phyloP scores from a whole-genome alignment of 257 asterid genomes.

The Paulownia fortunei region DNA sequence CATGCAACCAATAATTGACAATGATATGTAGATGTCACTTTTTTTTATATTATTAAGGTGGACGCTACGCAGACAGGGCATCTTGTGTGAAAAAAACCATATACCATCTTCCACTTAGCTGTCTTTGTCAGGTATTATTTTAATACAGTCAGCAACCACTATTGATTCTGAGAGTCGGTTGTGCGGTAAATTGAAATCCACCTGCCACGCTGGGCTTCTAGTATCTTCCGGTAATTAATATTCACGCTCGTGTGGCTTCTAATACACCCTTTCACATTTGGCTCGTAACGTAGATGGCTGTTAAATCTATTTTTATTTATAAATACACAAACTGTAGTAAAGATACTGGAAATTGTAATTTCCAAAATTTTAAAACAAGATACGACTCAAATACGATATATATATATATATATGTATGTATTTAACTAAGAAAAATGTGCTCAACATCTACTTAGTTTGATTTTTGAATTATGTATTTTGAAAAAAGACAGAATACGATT shows the following conservation, averaged over 20 bases:
- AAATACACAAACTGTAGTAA: too few relatives aligned
- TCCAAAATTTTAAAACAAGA: too few relatives aligned
- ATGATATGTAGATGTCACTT: slow-evolving; percentile 24
- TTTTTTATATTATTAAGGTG: neutral
- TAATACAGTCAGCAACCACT: slow-evolving; percentile 29
- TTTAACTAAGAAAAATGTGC: too few relatives aligned
- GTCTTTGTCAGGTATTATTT: slow-evolving; percentile 31
- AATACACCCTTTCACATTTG: too few relatives aligned
- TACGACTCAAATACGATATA: too few relatives aligned
- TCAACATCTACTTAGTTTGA: too few relatives aligned
- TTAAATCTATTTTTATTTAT: too few relatives aligned
- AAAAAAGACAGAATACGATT: too few relatives aligned
- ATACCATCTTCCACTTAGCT: slow-evolving; percentile 22
- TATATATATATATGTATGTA: too few relatives aligned
- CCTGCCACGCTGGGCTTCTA: slow-evolving; percentile 13
- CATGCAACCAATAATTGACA: slow-evolving; percentile 43
- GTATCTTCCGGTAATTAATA: neutral
- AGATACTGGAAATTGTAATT: too few relatives aligned
- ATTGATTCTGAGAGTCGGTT: slow-evolving; percentile 16
- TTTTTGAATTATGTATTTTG: too few relatives aligned
- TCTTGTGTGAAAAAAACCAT: slow-evolving; percentile 15
- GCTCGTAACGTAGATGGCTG: too few relatives aligned
- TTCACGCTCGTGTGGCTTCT: neutral
- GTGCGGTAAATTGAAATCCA: slow-evolving; percentile 24
- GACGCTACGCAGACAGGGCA: slow-evolving; percentile 17